Conservation (phyloP, 2,329 filamentous ascomycete species). For the Neopestalotiopsis sp. region DNA sequence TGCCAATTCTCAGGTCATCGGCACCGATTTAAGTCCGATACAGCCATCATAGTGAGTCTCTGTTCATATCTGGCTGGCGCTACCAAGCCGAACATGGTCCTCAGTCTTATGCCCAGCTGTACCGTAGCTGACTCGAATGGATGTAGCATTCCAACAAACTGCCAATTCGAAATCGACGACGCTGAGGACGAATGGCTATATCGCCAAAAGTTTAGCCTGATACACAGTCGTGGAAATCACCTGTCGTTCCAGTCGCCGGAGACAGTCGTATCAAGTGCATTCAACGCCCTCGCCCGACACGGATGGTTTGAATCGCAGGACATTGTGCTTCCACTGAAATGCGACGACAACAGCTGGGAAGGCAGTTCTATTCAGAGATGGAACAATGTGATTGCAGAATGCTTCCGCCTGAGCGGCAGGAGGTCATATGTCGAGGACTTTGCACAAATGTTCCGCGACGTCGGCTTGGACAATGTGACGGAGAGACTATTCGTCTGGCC, state of each 20-base stretch:
- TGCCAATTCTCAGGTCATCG: constrained; percentile 17
- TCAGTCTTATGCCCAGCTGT: background rate
- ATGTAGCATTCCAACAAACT: constrained; percentile 20
- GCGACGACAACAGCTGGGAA: constrained; percentile 21
- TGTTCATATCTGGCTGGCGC: background rate
- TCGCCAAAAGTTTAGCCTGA: constrained; percentile 21
- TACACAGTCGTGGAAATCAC: constrained; percentile 16
- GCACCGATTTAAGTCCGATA: constrained; percentile 22
- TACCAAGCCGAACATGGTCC: background rate
- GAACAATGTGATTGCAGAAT: constrained; percentile 8
- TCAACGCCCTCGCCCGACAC: constrained; percentile 12
- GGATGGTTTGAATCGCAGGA: constrained; percentile 23
- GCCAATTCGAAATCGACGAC: constrained; percentile 22
- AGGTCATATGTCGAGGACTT: constrained; percentile 8
- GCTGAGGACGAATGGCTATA: constrained; percentile 22
- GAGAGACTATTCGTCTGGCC: constrained; percentile 21
- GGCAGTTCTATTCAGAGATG: constrained; percentile 17
- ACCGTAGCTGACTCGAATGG: background rate
- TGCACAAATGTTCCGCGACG: constrained; percentile 17
- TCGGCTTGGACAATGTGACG: constrained; percentile 18
- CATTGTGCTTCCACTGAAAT: constrained; percentile 15
- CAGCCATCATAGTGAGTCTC: constrained; percentile 17
- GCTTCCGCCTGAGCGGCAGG: constrained; percentile 19
- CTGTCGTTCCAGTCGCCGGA: constrained; percentile 17
- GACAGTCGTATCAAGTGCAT: constrained; percentile 16